phyloP scores from a whole-genome alignment of 2,329 filamentous ascomycete genomes.

The Colletotrichum zoysiae region DNA sequence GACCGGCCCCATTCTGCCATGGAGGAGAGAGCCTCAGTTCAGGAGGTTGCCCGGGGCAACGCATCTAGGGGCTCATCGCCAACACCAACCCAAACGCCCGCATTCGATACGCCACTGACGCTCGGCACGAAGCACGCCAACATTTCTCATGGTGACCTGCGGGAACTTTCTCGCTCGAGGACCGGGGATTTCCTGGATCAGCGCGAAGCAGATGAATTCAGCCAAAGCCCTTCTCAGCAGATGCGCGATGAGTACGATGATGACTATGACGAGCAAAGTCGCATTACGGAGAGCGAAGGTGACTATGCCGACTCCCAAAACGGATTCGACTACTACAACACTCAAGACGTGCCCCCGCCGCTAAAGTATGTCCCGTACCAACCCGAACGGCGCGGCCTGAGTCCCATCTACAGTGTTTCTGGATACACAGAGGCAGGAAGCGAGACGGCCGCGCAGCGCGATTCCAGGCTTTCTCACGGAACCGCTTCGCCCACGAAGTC shows the following conservation, averaged over 20 bases:
- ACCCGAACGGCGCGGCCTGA: slow-evolving; percentile 78
- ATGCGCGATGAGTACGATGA: slow-evolving; percentile 59
- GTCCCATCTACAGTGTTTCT: slow-evolving; percentile 92
- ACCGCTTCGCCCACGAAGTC: slow-evolving; percentile 70
- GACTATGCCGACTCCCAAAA: slow-evolving; percentile 58
- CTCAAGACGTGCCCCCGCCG: slow-evolving; percentile 73
- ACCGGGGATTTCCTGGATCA: slow-evolving; percentile 56
- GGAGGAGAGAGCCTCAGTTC: slow-evolving; percentile 71
- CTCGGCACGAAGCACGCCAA: slow-evolving; percentile 78
- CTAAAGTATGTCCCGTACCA: slow-evolving; percentile 77
- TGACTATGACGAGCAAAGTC: slow-evolving; percentile 46
- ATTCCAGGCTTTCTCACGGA: slow-evolving; percentile 65
- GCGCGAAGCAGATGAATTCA: slow-evolving; percentile 52
- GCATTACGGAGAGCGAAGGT: slow-evolving; percentile 20
- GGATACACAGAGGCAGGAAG: slow-evolving; percentile 82
- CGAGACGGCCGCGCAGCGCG: slow-evolving; percentile 67
- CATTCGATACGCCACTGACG: slow-evolving; percentile 66
- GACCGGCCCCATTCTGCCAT: slow-evolving; percentile 78
- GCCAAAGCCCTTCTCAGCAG: slow-evolving; percentile 54
- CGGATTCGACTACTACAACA: slow-evolving; percentile 65
- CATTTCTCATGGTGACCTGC: slow-evolving; percentile 70
- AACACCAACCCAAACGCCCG: slow-evolving; percentile 69
- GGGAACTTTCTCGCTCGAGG: slow-evolving; percentile 60
- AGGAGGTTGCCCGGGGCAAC: slow-evolving; percentile 71
- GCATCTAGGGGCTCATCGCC: slow-evolving; percentile 72